Base-by-base conservation (phyloP, 345 rosid species). In the Carallia brachiata region DNA sequence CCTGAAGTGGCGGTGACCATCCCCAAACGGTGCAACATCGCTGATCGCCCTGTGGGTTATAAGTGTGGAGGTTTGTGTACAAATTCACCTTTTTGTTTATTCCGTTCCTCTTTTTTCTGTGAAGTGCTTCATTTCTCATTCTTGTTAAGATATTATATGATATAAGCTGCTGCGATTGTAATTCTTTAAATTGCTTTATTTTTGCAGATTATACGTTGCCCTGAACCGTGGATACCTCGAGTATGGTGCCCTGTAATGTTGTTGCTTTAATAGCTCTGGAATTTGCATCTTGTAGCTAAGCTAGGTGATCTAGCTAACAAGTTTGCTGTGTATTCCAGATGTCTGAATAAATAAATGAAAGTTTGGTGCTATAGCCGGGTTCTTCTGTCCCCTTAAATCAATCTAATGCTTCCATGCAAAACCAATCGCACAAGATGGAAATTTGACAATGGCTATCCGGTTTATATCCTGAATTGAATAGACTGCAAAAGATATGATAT, bases 21-120 rank as follows among this genome's bases (percentile, higher is more conserved):
- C 68, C 97, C 99, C 28, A 86, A 92, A 65, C 90, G 93, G 50
- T 92, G 97, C 88, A 86, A 92, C 84, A 70, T 95, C 32, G 78
- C 78, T 61, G 75, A 82, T 77, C 92, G 93, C 62, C 97, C 97
- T 8, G 80, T 86, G 15, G 97, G 97, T 67, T 90, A 88, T 84
- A 82, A 86, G 76, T 95, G 99, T 69, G 96, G 97, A 89, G 90
- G 96, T 89, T 60, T 19, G 67, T 58, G 39, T 36, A 47, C 56
- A 31, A 5, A 34, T 67, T 75, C 32, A 18, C 61, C 40, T 34
- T 36, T 5, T 56, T 70, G 23, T 44, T 44, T 44, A 13, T 3
- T 32, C 34, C 34, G 27, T 31, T 54, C 9, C 70, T 31, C 36
- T 6, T 23, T 53, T 27, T 27, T 6, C n/a, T 62, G 16, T n/a